Evolutionary conservation across 2,329 filamentous ascomycete species (phyloP), one percentile per base, ranked within the genome.

Genomic region (Cytospora piceicola): DNA sequence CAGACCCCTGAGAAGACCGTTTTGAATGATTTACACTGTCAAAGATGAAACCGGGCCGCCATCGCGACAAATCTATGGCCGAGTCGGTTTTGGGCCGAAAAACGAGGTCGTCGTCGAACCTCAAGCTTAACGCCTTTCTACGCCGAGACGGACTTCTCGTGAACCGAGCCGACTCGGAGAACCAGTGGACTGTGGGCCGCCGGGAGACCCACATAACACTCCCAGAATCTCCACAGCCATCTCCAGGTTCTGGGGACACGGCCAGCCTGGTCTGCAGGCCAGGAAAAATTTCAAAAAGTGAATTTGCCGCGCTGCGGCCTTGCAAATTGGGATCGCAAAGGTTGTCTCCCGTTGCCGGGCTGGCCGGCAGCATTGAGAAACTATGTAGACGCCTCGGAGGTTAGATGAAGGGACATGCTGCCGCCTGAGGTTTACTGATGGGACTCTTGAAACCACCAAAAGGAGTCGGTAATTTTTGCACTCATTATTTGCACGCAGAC

Each of bases 131-230:
- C 67, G 66, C 69, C 69, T 70, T 65, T 69, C 52, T 67, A 55
- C 58, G 64, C 68, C 68, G 68, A 66, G 58, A 27, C 65, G 57
- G 67, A 68, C n/a, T 54, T 60, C 62, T 68, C 67, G 67, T 67
- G 56, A 58, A 68, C 67, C 67, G 67, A 68, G 67, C 36, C 14
- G 51, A 24, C 46, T 42, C 36, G 58, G 29, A 52, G 36, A 49
- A 49, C 7, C 46, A 49, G n/a, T 24, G 24, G n/a, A 24, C 46
- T 60, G 30, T 64, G 56, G 62, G 62, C 49, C 63, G 34, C 42
- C 61, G 30, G 61, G 56, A 51, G 61, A 46, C 53, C 53, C 61
- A 58, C 53, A 57, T 27, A 42, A 51, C 34, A 53, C 53, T 57
- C 54, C 53, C 15, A 49, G 51, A 57, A 51, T 46, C 49, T 14